Percentiles rank a stretch among this genome's conserved stretches.
These are phyloP conservation scores for Neophaeococcomyces aloes DNA, from an alignment of 2,329 filamentous ascomycete genomes.

Conservation along the genomic window DNA sequence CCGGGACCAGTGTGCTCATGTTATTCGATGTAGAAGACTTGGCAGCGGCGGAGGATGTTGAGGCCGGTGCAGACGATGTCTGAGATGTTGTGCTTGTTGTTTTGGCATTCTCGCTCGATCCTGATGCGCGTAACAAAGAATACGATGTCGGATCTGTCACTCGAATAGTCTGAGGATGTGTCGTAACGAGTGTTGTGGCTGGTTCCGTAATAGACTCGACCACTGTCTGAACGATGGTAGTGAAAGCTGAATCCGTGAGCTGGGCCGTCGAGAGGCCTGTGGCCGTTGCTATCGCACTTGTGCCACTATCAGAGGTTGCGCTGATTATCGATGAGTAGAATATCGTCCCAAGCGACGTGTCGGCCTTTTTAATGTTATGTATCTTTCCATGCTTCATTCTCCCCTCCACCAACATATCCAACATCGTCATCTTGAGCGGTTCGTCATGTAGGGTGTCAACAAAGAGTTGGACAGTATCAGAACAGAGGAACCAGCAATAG, in stretches of 20 bases:
- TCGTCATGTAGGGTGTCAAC: neutral
- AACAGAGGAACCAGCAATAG: neutral
- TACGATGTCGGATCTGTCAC: conserved; percentile 17
- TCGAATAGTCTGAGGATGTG: conserved; percentile 9
- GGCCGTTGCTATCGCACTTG: conserved; percentile 10
- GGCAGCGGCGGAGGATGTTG: conserved; percentile 28
- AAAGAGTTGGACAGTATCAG: neutral
- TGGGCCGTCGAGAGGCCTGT: conserved; percentile 10
- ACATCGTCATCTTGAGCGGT: neutral
- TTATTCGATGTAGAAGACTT: conserved; percentile 25
- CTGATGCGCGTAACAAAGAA: conserved; percentile 17
- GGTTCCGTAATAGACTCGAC: conserved; percentile 10
- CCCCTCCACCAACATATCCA: neutral
- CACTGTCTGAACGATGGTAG: conserved; percentile 15
- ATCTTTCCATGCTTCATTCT: conserved; percentile 4
- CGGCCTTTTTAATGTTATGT: conserved; percentile 6
- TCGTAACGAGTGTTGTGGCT: conserved; percentile 10
- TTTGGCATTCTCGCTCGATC: neutral
- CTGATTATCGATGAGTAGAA: neutral
- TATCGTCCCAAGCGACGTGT: too few species aligned
- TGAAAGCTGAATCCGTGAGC: conserved; percentile 12
- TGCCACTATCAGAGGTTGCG: too few species aligned
- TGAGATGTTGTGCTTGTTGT: conserved; percentile 17
- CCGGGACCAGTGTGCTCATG: conserved; percentile 17
- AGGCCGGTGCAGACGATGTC: conserved; percentile 32